Base-by-base conservation (phyloP, 176 grass and related monocot species). In the Luzula sylvatica region DNA sequence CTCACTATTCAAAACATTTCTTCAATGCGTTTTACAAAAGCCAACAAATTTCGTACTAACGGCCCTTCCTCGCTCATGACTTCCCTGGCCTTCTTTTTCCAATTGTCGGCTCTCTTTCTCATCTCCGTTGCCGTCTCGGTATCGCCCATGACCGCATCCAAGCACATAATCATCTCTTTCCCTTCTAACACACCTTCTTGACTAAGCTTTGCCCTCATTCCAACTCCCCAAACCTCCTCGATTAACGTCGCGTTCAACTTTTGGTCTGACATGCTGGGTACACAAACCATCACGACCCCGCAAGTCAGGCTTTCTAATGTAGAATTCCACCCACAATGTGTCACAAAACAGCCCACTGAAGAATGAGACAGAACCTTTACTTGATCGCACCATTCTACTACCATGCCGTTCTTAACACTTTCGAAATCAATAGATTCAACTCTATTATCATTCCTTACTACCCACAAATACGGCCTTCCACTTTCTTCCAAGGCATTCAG, bases 301-400 rank as follows among this genome's bases (percentile, higher is more conserved):
- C 66, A 68, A 7, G 63, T 20, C 63, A 94, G 51, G 0, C 78
- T 66, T 52, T 87, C 87, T 41, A 83, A 1, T 27, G 82, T 75
- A 0, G 87, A 94, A 78, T 78, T 94, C 87, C 87, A 94, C 9
- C 87, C 87, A 68, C 78, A 87, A 72, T 94, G 87, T 8, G 75
- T 83, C 47, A 94, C 23, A 48, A 94, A 94, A n/a, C 52, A 65
- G 22, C 78, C 75, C 22, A 80, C 72, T 13, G 58, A 51, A 0
- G 0, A 23, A 52, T 83, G 82, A 4, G 23, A 20, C 20, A 94
- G 65, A 25, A 87, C 27, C 9, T 53, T 67, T 14, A 82, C 58
- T 73, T 94, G 87, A 22, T 82, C 78, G 5, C 61, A 82, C 82
- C 87, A 94, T 27, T 35, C 30, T 35, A 35, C 7, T 35, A 35